Percentiles rank a stretch among this genome's conserved stretches.
Conservation (phyloP, 305 asterid genomes). For the Caryopteris hybrid region DNA sequence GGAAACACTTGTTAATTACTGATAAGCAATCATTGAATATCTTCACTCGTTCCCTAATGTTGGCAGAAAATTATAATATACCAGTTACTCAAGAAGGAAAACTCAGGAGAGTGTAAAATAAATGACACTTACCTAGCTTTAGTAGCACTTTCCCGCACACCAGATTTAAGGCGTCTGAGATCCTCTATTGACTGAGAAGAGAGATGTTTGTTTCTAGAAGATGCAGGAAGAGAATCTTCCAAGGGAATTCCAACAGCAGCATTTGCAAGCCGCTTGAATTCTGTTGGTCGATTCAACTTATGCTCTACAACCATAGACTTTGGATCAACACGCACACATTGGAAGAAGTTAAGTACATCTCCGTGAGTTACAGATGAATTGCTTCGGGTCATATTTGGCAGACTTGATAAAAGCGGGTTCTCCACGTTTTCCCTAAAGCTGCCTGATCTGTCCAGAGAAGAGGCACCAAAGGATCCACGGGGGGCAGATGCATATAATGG, state of each 20-base stretch:
- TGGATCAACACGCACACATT: constrained; percentile 86
- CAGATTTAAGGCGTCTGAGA: constrained; percentile 70
- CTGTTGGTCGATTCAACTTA: constrained; percentile 68
- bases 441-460: constrained; percentile 77
- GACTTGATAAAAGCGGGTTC: constrained; percentile 65
- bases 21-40: constrained; percentile 77
- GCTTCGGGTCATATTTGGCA: constrained; percentile 76
- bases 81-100: constrained; percentile 8
- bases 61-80: constrained; percentile 26
- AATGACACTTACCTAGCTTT: constrained; percentile 71
- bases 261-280: constrained; percentile 70
- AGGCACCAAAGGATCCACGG: constrained; percentile 66
- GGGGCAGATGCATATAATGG: constrained; percentile 59
- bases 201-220: constrained; percentile 52
- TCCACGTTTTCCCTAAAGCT: constrained; percentile 76
- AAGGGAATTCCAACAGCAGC: constrained; percentile 66
- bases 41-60: constrained; percentile 88
- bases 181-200: constrained; percentile 72
- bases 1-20: constrained; percentile 81
- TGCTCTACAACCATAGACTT: constrained; percentile 78
- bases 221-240: constrained; percentile 59
- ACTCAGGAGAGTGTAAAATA: constrained; percentile 7
- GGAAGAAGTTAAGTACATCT: constrained; percentile 72
- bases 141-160: constrained; percentile 65
- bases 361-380: constrained; percentile 64